These are phyloP conservation scores for Westerdykella ornata DNA, from an alignment of 2,329 filamentous ascomycete species.

Conservation along the genomic window DNA sequence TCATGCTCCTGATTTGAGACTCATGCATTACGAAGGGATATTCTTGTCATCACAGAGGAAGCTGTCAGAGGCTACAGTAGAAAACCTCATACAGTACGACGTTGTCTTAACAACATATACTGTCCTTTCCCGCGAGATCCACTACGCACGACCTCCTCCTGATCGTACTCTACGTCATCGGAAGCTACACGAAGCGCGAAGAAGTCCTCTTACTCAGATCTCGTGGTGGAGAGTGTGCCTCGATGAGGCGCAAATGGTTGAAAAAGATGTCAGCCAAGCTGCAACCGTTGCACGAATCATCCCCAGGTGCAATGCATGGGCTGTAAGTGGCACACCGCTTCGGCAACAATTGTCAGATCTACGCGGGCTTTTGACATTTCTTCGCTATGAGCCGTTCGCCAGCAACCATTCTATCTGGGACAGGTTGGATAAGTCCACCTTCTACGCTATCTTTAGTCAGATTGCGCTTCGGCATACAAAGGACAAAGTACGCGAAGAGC, in stretches of 20 bases:
- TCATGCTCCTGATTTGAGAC: constrained; percentile 52
- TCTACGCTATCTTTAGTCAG: constrained; percentile 61
- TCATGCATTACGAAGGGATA: constrained; percentile 53
- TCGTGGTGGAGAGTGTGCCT: constrained; percentile 79
- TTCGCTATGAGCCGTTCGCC: constrained; percentile 71
- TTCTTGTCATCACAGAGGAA: constrained; percentile 24
- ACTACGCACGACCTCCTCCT: constrained; percentile 66
- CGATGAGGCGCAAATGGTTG: constrained; percentile 84
- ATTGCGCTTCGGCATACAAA: constrained; percentile 85
- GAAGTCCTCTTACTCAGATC: constrained; percentile 72
- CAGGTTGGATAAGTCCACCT: constrained; percentile 59
- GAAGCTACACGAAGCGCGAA: constrained; percentile 58
- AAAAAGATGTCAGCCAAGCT: constrained; percentile 77
- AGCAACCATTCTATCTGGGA: constrained; percentile 61
- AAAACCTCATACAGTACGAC: constrained; percentile 47
- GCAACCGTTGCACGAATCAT: constrained; percentile 73
- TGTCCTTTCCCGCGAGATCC: constrained; percentile 71
- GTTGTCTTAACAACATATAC: constrained; percentile 59
- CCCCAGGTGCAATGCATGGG: constrained; percentile 83
- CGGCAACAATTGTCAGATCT: constrained; percentile 73
- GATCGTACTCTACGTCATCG: constrained; percentile 60
- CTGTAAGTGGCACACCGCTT: constrained; percentile 83
- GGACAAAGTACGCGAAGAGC: constrained; percentile 67
- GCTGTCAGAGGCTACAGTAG: constrained; percentile 37
- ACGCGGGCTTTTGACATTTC: constrained; percentile 72